Evolutionary conservation across 2,329 filamentous ascomycete genomes (phyloP), one percentile per base, ranked within the genome.

Genomic region (Pseudocercospora vitis): DNA sequence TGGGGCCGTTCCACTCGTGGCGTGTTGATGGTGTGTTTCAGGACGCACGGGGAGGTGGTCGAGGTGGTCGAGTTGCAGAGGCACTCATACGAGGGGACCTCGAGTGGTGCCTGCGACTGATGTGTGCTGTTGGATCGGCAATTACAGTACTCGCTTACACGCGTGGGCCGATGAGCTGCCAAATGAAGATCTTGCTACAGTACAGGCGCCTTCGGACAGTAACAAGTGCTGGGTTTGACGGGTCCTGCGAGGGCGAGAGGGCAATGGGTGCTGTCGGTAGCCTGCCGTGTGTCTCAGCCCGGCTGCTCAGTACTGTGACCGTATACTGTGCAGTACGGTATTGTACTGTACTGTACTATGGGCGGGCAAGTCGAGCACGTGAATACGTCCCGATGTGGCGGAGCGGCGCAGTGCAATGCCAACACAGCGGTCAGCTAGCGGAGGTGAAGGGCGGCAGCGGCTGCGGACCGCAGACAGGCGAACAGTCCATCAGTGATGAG

Each of bases 141-240:
- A 39, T 39, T n/a, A n/a, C n/a, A n/a, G n/a, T 39, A 39, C 35
- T 39, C 35, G 35, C 35, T 39, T 39, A 39, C 35, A 18, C 16
- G 35, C 21, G 35, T 18, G 35, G 18, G 35, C 35, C 35, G 21
- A 39, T 39, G 8, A 39, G 35, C 14, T 39, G 35, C 19, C 21
- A 2, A 7, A 39, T 18, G 11, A 18, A 39, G 35, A 18, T 19
- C 8, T 39, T 39, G n/a, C 35, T 39, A 21, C n/a, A n/a, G n/a
- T n/a, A n/a, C n/a, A n/a, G n/a, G n/a, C n/a, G 35, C 33, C 16
- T 37, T 37, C 19, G 33, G 33, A 16, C 33, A 37, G 33, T 16
- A 29, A 11, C 26, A 29, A 29, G 11, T 29, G 16, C 6, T 39
- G 35, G 5, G 19, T 14, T 39, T 39, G 6, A 29, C 11, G n/a